A percentile compares a stretch with the other conserved stretches of the same genome.
Evolutionary conservation across 2,329 filamentous ascomycete species (phyloP).

Genomic region (Plenodomus lindquistii): DNA sequence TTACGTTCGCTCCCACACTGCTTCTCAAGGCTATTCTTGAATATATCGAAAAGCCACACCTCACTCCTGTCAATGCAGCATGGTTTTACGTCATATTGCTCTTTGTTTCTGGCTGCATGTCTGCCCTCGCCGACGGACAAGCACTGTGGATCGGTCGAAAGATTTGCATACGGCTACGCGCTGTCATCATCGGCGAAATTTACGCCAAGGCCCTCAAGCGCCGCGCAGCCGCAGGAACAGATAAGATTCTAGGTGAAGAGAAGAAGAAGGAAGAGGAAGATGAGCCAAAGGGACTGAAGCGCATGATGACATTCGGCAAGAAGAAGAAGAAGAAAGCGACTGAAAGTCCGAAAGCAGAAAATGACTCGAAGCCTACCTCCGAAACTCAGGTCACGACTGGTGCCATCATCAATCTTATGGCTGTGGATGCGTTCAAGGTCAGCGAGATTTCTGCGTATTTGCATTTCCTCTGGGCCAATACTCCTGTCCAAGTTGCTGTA

Average conservation of each 20-base stretch:
- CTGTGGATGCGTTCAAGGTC: constrained; percentile 98
- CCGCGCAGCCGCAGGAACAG: constrained; percentile 76
- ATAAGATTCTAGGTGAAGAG: constrained; percentile 70
- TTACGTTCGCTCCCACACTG: constrained; percentile 90
- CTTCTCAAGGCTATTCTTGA: constrained; percentile 89
- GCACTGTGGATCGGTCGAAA: constrained; percentile 92
- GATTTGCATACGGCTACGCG: constrained; percentile 88
- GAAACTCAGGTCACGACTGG: constrained; percentile 87
- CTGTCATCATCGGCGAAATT: constrained; percentile 95
- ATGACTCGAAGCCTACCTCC: constrained; percentile 32
- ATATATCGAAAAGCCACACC: constrained; percentile 83
- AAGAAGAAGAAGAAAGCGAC: constrained; percentile 55
- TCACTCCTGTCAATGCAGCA: constrained; percentile 79
- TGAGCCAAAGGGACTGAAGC: constrained; percentile 49
- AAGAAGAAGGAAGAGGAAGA: constrained; percentile 50
- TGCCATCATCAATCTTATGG: constrained; percentile 99
- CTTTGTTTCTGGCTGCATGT: constrained; percentile 78
- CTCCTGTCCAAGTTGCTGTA: constrained; percentile 83
- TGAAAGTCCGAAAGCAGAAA: constrained; percentile 46
- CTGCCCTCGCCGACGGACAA: constrained; percentile 81
- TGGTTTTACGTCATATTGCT: constrained; percentile 96
- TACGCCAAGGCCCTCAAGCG: constrained; percentile 93
- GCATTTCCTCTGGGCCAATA: constrained; percentile 91
- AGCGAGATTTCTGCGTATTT: constrained; percentile 92
- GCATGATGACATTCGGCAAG: constrained; percentile 60